Evolutionary conservation across 306 rosid genomes (phyloP).

Genomic region (Comarum palustre): DNA sequence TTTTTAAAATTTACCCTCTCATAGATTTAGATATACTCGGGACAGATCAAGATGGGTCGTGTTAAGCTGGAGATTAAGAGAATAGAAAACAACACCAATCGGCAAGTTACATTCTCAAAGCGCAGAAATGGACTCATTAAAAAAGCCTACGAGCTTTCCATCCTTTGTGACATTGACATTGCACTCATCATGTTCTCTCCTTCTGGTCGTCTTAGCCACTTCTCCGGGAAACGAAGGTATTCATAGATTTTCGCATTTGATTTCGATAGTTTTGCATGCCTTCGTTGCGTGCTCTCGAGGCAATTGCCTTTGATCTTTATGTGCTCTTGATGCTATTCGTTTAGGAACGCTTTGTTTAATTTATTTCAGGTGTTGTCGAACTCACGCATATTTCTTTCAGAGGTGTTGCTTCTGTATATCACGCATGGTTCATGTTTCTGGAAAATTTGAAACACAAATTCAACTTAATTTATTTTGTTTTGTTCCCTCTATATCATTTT

Average conservation of each 20-base stretch:
- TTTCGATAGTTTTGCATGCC: not conserved
- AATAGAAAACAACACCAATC: slow-evolving; percentile 68
- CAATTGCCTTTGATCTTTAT: not conserved
- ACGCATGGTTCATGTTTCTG: not conserved
- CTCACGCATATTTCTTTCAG: too few species aligned
- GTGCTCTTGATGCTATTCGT: not conserved
- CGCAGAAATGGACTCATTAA: slow-evolving; percentile 86
- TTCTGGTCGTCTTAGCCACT: slow-evolving; percentile 59
- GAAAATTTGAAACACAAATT: not conserved
- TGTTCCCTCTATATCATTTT: not conserved
- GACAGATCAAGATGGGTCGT: slow-evolving; percentile 58
- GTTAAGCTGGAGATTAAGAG: slow-evolving; percentile 81
- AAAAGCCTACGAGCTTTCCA: slow-evolving; percentile 75
- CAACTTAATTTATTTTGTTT: not conserved
- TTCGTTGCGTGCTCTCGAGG: not conserved
- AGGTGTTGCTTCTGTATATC: not conserved
- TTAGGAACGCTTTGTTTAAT: too few species aligned
- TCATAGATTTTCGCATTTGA: not conserved
- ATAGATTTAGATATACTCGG: slow-evolving; percentile 7
- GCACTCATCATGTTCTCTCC: slow-evolving; percentile 82
- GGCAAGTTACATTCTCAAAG: slow-evolving; percentile 81
- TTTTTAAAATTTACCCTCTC: slow-evolving; percentile 1
- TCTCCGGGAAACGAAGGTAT: slow-evolving; percentile 68
- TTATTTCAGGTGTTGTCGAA: too few species aligned
- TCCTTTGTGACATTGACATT: slow-evolving; percentile 79